Percentiles rank a stretch among this genome's conserved stretches.
Evolutionary conservation across 106 monocot genomes (phyloP).

Genomic region (Agapanthus africanus): DNA sequence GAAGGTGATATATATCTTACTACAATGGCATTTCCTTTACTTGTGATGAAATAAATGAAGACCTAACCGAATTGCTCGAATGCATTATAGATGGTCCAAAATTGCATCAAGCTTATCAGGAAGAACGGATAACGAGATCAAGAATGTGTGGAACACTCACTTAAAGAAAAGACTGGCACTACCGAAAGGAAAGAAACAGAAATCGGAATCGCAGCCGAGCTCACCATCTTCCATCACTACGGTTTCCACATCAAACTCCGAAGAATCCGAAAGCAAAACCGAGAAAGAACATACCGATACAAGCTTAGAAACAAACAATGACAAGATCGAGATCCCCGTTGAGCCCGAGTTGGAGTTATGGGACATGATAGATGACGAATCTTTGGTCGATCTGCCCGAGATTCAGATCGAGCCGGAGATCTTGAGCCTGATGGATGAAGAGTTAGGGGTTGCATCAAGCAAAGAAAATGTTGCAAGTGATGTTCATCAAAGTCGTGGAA

Average conservation of each 20-base stretch:
- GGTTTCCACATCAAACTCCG: background rate
- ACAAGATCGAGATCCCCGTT: conserved; percentile 23
- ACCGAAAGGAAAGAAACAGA: background rate
- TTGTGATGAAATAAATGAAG: too few relatives aligned
- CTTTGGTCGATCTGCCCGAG: conserved; percentile 25
- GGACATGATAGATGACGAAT: conserved; percentile 23
- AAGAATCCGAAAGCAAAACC: background rate
- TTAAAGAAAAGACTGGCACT: conserved; percentile 52
- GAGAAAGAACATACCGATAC: too few relatives aligned
- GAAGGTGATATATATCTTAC: too few relatives aligned
- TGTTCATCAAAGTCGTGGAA: too few relatives aligned
- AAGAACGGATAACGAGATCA: conserved; percentile 87
- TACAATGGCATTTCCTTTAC: too few relatives aligned
- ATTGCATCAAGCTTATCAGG: conserved; percentile 63
- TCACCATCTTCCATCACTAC: conserved; percentile 7
- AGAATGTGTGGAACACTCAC: conserved; percentile 87
- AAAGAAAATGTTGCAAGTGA: too few relatives aligned
- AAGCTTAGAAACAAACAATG: too few relatives aligned
- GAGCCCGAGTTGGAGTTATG: conserved; percentile 29
- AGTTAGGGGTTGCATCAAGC: too few relatives aligned
- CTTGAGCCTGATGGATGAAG: background rate
- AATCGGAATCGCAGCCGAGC: background rate
- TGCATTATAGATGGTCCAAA: conserved; percentile 52
- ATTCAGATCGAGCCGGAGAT: conserved; percentile 15
- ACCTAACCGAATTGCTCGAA: background rate